A percentile compares a stretch with the other conserved stretches of the same genome.
phyloP scores from a whole-genome alignment of 2,329 filamentous ascomycete species.

The Fusarium liriodendri region DNA sequence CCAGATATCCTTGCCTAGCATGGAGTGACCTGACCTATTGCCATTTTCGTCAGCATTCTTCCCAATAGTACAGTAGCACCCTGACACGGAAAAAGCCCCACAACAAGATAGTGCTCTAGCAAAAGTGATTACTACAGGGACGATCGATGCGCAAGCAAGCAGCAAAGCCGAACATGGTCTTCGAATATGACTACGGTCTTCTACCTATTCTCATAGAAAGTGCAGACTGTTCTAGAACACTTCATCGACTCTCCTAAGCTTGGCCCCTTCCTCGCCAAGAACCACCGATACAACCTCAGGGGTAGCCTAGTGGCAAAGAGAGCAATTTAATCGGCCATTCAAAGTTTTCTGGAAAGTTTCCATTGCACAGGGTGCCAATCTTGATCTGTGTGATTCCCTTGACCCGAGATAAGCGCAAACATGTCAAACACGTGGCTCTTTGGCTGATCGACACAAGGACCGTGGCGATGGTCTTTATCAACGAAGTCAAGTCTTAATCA shows the following conservation, averaged over 20 bases:
- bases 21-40: no score
- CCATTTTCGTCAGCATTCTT: no score
- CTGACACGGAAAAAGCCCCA: no score
- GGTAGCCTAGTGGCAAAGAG: background rate
- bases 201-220: no score
- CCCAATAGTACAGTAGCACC: no score
- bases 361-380: background rate
- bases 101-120: background rate
- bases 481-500: background rate
- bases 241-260: background rate
- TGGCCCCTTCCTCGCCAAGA: background rate
- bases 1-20: no score
- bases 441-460: background rate
- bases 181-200: background rate
- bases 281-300: background rate
- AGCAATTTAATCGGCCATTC: background rate
- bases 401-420: background rate
- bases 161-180: background rate
- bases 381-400: background rate
- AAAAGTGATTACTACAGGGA: fast-evolving
- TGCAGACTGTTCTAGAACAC: background rate
- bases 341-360: background rate
- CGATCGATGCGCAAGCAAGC: background rate
- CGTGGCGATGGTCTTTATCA: background rate
- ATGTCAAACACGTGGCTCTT: background rate